Conservation (phyloP, 2,329 filamentous ascomycete species). For the Lomentospora prolificans region DNA sequence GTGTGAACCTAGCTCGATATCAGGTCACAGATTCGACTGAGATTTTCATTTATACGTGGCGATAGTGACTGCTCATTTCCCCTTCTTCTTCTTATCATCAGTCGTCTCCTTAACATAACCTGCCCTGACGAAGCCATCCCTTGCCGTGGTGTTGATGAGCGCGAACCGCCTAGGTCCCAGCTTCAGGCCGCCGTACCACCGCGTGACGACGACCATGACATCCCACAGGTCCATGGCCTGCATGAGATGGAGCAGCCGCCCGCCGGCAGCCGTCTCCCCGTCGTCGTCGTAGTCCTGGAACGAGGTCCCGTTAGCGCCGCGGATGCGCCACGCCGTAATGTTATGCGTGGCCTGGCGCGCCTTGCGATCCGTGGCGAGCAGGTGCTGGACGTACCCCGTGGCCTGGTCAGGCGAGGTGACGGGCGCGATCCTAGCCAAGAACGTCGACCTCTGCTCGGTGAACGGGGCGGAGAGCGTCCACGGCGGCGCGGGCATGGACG, state of each 20-base stretch:
- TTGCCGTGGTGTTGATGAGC: slow-evolving; percentile 76
- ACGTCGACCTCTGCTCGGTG: slow-evolving; percentile 77
- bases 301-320: slow-evolving; percentile 39
- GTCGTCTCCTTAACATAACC: slow-evolving; percentile 51
- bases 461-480: slow-evolving; percentile 71
- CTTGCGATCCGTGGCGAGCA: slow-evolving; percentile 74
- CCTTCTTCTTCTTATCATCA: slow-evolving; percentile 32
- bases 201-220: slow-evolving; percentile 80
- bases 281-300: slow-evolving; percentile 95
- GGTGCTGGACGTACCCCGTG: slow-evolving; percentile 58
- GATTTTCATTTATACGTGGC: too few relatives aligned
- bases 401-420: slow-evolving; percentile 66
- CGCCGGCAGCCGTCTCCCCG: slow-evolving; percentile 85
- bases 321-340: slow-evolving; percentile 88
- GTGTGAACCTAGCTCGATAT: too few relatives aligned
- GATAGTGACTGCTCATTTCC: too few relatives aligned
- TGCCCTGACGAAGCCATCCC: slow-evolving; percentile 73
- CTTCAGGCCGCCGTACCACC: slow-evolving; percentile 91
- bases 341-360: slow-evolving; percentile 87
- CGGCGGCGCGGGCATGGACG: slow-evolving; percentile 27
- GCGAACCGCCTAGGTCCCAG: slow-evolving; percentile 84
- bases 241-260: slow-evolving; percentile 77
- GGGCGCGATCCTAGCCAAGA: slow-evolving; percentile 65
- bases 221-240: slow-evolving; percentile 93
- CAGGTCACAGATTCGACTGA: too few relatives aligned